Evolutionary conservation across 805 yeast species (phyloP).

Genomic region (Hanseniaspora occidentalis): DNA sequence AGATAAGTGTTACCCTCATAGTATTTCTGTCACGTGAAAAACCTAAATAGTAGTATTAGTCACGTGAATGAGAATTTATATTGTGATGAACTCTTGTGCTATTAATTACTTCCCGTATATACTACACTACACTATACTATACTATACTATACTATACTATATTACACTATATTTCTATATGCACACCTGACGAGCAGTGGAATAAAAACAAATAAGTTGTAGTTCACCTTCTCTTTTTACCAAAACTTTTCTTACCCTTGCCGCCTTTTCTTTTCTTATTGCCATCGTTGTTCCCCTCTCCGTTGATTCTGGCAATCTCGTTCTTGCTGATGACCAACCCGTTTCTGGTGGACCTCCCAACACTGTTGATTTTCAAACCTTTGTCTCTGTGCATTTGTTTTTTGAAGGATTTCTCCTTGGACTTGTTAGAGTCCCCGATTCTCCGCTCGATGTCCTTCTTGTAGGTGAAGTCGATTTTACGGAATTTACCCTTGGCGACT

Average conservation of each 20-base stretch:
- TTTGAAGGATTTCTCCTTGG: conserved; percentile 25
- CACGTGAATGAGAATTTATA: too few relatives aligned
- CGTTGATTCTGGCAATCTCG: conserved; percentile 45
- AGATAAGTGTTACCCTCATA: too few relatives aligned
- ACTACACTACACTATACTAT: too few relatives aligned
- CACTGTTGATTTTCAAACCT: conserved; percentile 64
- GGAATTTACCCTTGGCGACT: conserved; percentile 30
- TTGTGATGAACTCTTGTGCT: too few relatives aligned
- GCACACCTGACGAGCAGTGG: too few relatives aligned
- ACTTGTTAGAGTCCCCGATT: conserved; percentile 39
- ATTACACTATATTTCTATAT: too few relatives aligned
- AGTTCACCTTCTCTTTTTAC: background rate
- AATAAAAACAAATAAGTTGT: background rate
- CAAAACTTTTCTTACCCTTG: background rate
- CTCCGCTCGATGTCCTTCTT: conserved; percentile 26
- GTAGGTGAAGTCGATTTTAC: conserved; percentile 40
- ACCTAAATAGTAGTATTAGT: too few relatives aligned
- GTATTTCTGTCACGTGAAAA: too few relatives aligned
- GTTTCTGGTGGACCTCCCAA: conserved; percentile 68
- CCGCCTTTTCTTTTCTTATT: conserved; percentile 7
- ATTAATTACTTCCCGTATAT: too few relatives aligned
- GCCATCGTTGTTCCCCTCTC: conserved; percentile 8
- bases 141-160: too few relatives aligned
- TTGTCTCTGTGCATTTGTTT: conserved; percentile 37
- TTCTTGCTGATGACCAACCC: conserved; percentile 60